phyloP scores from a whole-genome alignment of 768 basidiomycete species.

The Mycena polygramma region DNA sequence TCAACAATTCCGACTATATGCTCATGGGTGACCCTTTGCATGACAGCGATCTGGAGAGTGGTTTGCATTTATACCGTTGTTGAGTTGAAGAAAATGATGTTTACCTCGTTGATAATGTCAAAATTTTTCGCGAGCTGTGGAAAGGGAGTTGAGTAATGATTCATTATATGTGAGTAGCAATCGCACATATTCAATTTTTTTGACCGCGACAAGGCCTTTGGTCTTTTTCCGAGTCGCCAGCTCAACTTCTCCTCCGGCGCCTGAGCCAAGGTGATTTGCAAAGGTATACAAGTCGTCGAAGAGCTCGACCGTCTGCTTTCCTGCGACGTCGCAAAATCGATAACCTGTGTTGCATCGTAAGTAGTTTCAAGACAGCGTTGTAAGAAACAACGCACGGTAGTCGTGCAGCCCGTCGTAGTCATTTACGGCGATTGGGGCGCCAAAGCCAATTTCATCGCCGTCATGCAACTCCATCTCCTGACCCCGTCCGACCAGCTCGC shows the following conservation, averaged over 20 bases:
- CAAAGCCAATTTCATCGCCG: slow-evolving; percentile 29
- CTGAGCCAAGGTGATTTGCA: slow-evolving; percentile 8
- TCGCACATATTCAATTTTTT: slow-evolving; percentile 27
- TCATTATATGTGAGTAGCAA: background rate
- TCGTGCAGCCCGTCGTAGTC: slow-evolving; percentile 13
- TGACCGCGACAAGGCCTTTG: slow-evolving; percentile 28
- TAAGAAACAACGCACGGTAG: slow-evolving; percentile 16
- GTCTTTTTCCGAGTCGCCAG: background rate
- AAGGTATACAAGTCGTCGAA: slow-evolving; percentile 19
- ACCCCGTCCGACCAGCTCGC: background rate
- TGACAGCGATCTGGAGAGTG: slow-evolving; percentile 14
- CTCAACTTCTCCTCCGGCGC: slow-evolving; percentile 20
- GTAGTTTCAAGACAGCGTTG: background rate
- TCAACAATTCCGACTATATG: slow-evolving; percentile 24
- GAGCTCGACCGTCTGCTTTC: background rate
- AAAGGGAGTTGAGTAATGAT: background rate
- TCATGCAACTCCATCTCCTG: background rate
- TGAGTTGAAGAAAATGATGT: background rate
- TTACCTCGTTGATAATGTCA: slow-evolving; percentile 24
- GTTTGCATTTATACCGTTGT: background rate
- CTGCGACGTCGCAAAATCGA: slow-evolving; percentile 18
- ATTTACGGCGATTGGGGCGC: slow-evolving; percentile 18
- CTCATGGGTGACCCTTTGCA: slow-evolving; percentile 25
- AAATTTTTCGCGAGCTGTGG: background rate
- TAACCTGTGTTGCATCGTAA: slow-evolving; percentile 24